Percentiles rank a stretch among this genome's conserved stretches.
phyloP scores from a whole-genome alignment of 1,284 basidiomycete genomes.

The Puccinia brachypodii region DNA sequence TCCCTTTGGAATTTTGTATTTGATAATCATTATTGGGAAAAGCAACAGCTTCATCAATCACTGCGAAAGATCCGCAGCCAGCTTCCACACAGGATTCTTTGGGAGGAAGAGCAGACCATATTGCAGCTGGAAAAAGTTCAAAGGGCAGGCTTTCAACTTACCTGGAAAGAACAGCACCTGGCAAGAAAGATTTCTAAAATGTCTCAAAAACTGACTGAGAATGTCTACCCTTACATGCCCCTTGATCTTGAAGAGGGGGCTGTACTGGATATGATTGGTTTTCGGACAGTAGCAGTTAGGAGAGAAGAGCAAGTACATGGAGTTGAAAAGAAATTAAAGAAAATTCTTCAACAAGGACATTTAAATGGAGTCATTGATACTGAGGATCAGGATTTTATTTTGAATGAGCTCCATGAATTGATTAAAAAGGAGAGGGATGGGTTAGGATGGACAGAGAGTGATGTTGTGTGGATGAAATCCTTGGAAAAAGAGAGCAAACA shows the following conservation, averaged over 20 bases:
- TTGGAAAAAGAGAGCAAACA: neutral
- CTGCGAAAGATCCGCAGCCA: neutral
- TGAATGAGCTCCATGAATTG: neutral
- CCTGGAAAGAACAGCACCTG: neutral
- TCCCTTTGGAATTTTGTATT: neutral
- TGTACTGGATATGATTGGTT: neutral
- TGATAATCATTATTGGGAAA: neutral
- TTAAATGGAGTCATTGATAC: too few species aligned
- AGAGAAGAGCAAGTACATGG: neutral
- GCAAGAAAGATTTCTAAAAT: neutral
- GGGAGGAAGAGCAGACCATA: neutral
- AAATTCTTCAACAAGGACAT: too few species aligned
- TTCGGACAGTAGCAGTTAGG: neutral
- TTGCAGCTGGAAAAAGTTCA: slow-evolving; percentile 9
- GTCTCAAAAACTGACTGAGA: neutral
- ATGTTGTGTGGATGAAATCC: neutral
- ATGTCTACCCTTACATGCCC: neutral
- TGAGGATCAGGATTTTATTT: neutral
- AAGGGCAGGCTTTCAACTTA: neutral
- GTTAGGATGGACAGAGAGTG: neutral
- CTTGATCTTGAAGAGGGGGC: neutral
- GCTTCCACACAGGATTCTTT: neutral
- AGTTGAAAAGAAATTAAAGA: neutral
- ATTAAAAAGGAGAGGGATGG: neutral
- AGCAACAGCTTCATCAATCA: neutral